phyloP scores from a whole-genome alignment of 2,329 filamentous ascomycete species.

The Emergomyces orientalis region DNA sequence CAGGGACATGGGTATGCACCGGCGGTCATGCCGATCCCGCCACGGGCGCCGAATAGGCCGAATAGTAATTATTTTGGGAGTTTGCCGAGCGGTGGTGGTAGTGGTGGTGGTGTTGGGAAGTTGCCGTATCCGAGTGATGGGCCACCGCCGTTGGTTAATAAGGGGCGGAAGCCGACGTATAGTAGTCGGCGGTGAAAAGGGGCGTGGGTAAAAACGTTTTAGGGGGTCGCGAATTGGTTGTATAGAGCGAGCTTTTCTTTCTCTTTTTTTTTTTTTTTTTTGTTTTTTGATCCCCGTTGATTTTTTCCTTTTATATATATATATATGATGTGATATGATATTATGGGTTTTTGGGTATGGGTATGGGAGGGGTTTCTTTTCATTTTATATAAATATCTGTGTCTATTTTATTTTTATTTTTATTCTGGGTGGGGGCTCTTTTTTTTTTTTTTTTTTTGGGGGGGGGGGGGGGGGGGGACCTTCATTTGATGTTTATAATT shows the following conservation, averaged over 20 bases:
- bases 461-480: too few species aligned
- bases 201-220: too few species aligned
- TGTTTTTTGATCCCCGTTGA: background rate
- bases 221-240: too few species aligned
- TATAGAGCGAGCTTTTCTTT: background rate
- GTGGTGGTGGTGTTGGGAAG: slow-evolving; percentile 16
- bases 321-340: background rate
- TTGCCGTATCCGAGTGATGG: slow-evolving; percentile 77
- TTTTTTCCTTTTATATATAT: background rate
- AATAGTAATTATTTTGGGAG: slow-evolving; percentile 6
- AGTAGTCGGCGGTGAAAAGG: slow-evolving; percentile 39
- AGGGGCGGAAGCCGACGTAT: slow-evolving; percentile 74
- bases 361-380: too few species aligned
- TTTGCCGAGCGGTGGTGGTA: slow-evolving; percentile 16
- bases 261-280: too few species aligned
- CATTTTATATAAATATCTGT: too few species aligned
- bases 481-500: too few species aligned
- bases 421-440: too few species aligned
- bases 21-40: slow-evolving; percentile 32
- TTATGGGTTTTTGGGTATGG: background rate
- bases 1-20: slow-evolving; percentile 23
- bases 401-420: too few species aligned
- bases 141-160: slow-evolving; percentile 74
- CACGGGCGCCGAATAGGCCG: slow-evolving; percentile 24
- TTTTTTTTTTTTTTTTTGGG: too few species aligned